Evolutionary conservation across 1,284 basidiomycete species (phyloP).

Genomic region (Irpex sp.): DNA sequence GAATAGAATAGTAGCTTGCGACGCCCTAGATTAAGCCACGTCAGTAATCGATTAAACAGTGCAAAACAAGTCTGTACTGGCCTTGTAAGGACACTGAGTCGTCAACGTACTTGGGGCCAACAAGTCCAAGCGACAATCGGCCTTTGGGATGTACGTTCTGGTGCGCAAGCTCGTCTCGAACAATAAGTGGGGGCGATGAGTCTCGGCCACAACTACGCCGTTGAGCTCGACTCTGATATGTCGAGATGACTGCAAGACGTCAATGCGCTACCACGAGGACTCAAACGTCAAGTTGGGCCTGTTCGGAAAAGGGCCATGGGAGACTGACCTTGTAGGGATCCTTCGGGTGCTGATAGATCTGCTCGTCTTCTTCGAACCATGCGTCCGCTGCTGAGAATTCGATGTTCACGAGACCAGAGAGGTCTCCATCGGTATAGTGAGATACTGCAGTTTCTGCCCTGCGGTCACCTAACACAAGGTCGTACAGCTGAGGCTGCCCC

Average conservation of each 20-base stretch:
- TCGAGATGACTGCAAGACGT: slow-evolving; percentile 55
- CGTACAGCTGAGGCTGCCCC: slow-evolving; percentile 30
- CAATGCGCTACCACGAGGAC: slow-evolving; percentile 42
- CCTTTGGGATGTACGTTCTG: slow-evolving; percentile 59
- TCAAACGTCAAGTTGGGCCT: neutral
- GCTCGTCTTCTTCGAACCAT: slow-evolving; percentile 69
- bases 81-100: slow-evolving; percentile 65
- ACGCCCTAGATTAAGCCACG: slow-evolving; percentile 40
- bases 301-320: neutral
- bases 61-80: slow-evolving; percentile 18
- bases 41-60: slow-evolving; percentile 2
- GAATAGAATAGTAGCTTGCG: slow-evolving; percentile 55
- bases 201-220: slow-evolving; percentile 60
- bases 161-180: slow-evolving; percentile 56
- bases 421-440: slow-evolving; percentile 36
- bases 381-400: slow-evolving; percentile 49
- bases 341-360: slow-evolving; percentile 58
- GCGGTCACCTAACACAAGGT: slow-evolving; percentile 41
- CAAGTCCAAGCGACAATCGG: slow-evolving; percentile 49
- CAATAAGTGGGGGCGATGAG: slow-evolving; percentile 47
- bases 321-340: slow-evolving; percentile 61
- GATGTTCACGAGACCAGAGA: slow-evolving; percentile 47
- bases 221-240: slow-evolving; percentile 58
- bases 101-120: slow-evolving; percentile 43
- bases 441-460: slow-evolving; percentile 39